phyloP scores from a whole-genome alignment of 1,139 yeast genomes.

The Sugiyamaella japonica region DNA sequence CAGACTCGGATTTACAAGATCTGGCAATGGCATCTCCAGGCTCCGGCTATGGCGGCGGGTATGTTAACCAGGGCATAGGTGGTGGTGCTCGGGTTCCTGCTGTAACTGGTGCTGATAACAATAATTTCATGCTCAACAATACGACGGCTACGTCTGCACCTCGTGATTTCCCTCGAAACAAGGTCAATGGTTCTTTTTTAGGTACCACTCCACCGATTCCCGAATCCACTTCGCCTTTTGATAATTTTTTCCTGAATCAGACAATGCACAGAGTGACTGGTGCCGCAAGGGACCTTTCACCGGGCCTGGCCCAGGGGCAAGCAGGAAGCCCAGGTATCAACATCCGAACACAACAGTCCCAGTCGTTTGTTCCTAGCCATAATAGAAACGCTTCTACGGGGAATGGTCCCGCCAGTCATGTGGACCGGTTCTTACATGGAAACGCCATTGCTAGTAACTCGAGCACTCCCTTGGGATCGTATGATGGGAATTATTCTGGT shows the following conservation, averaged over 20 bases:
- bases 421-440: slow-evolving; percentile 24
- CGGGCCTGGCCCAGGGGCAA: no score
- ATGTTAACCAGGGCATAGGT: slow-evolving; percentile 1
- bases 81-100: slow-evolving; percentile 1
- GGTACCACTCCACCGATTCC: slow-evolving; percentile 36
- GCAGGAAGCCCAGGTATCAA: no score
- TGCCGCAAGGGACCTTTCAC: no score
- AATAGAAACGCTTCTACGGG: slow-evolving; percentile 17
- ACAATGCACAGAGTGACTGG: slow-evolving; percentile 2
- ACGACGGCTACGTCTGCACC: slow-evolving; percentile 26
- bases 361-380: slow-evolving; percentile 4
- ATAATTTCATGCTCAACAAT: background rate
- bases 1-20: slow-evolving; percentile 37
- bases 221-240: slow-evolving; percentile 38
- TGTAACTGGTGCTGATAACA: background rate
- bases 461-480: slow-evolving; percentile 35
- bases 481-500: slow-evolving; percentile 23
- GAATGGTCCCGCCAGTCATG: slow-evolving; percentile 11
- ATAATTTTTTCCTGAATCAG: slow-evolving; percentile 33
- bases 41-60: background rate
- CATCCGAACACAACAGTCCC: slow-evolving; percentile 1
- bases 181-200: slow-evolving; percentile 2
- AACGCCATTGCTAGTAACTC: slow-evolving; percentile 21
- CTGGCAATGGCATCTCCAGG: slow-evolving; percentile 28
- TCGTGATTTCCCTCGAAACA: slow-evolving; percentile 24